phyloP scores from a whole-genome alignment of 768 basidiomycete genomes.

The Rickenella mellea region DNA sequence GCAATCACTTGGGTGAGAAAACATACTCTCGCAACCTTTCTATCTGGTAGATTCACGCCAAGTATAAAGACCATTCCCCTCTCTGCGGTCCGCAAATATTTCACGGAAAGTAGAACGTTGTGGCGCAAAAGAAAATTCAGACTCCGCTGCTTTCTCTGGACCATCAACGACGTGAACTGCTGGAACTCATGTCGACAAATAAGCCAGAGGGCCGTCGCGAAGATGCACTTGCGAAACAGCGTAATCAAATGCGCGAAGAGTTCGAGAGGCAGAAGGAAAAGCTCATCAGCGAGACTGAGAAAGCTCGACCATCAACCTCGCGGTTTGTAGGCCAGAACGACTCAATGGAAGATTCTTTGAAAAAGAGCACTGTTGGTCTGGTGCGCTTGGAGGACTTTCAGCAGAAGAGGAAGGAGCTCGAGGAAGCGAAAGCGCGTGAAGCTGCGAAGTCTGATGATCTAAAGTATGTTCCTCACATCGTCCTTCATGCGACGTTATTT shows the following conservation, averaged over 20 bases:
- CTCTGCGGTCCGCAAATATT: too few relatives aligned
- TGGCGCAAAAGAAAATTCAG: too few relatives aligned
- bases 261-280: slow-evolving; percentile 74
- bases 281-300: slow-evolving; percentile 85
- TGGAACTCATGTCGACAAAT: slow-evolving; percentile 72
- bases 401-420: slow-evolving; percentile 76
- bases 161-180: slow-evolving; percentile 6
- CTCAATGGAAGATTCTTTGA: slow-evolving; percentile 87
- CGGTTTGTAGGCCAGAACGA: slow-evolving; percentile 94
- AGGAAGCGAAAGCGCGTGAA: slow-evolving; percentile 85
- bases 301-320: slow-evolving; percentile 75
- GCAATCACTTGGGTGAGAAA: not conserved
- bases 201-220: slow-evolving; percentile 81
- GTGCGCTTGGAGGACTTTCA: slow-evolving; percentile 91
- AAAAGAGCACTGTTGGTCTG: slow-evolving; percentile 85
- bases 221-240: slow-evolving; percentile 78
- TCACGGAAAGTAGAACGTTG: not conserved
- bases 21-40: slow-evolving; percentile 65
- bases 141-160: too few relatives aligned
- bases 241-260: slow-evolving; percentile 70
- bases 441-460: slow-evolving; percentile 77
- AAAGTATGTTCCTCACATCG: slow-evolving; percentile 57
- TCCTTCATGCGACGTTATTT: slow-evolving; percentile 12
- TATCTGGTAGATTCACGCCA: slow-evolving; percentile 74
- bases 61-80: slow-evolving; percentile 82